Base-by-base conservation (phyloP, 306 rosid species). In the Acacia acuminata region DNA sequence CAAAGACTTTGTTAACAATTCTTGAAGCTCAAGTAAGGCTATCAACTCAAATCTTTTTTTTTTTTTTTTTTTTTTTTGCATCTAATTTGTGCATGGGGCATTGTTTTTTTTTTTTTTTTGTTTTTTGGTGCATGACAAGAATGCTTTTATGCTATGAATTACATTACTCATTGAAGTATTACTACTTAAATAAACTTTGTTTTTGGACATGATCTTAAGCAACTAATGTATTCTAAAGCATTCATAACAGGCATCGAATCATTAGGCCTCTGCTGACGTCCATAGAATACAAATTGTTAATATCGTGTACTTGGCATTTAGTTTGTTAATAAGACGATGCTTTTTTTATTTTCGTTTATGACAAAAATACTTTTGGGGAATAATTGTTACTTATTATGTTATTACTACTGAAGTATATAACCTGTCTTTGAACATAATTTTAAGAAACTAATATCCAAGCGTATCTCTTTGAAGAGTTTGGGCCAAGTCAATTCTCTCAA, bases 1-100 rank as follows among this genome's bases (percentile, higher is more conserved):
- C 84, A 32, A 83, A 91, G 87, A 81, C 88, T 71, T 80, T 92
- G 51, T 87, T 89, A 32, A 72, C 88, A 72, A 88, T 92, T 85
- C 93, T 94, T 78, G 95, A 92, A 42, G 84, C 91, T 80, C 98
- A 94, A 81, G 98, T 91, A 91, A 83, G 91, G 79, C 86, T 64
- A 22, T 76, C 45, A 19, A 38, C 40, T 30, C 74, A 68, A 69
- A 70, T 73, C 47, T 22, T 82, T 45, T 27, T 51, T 82, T 66
- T 38, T 82, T 45, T 27, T 51, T 82, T 66, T 38, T 45, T 64
- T 36, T 42, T 25, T 81, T 73, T 77, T 73, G 76, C 20, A 40
- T 65, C 81, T 79, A 82, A 45, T 65, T 76, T 82, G 68, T 19
- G 74, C 77, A 16, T 25, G 42, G 27, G 63, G 10, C 70, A 77